Base-by-base conservation (phyloP, 2,329 filamentous ascomycete species). In the Furcasterigmium sp. region DNA sequence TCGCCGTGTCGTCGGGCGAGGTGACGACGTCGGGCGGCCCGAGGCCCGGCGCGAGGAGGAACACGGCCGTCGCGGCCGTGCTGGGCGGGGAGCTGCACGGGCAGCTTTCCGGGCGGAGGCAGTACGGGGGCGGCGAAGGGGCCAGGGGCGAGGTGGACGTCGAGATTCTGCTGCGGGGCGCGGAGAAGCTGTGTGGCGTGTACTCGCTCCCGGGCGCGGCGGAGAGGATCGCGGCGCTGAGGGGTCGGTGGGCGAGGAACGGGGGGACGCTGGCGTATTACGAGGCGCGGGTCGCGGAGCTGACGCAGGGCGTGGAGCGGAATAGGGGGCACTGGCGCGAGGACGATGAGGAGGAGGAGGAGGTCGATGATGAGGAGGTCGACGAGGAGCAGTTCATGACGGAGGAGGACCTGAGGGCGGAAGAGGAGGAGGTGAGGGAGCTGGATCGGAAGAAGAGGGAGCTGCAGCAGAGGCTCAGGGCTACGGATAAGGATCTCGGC, bases 1-100 rank as follows among this genome's bases (percentile, higher is more conserved):
- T 84, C 65, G 84, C 82, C 49, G 80, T 84, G 39, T 68, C 79
- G 2, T 77, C 70, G 1, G 80, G 78, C 50, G 77, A 83, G 54
- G 77, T 84, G 19, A 82, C 77, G 1, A 76, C 79, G 1, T 76
- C 70, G 21, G 35, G 32, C 19, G 46, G 44, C 8, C 54, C 62
- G 59, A 37, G 58, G 55, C 41, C 53, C 66, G 49, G 73, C 70
- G 82, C 80, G 35, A 80, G 78, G 52, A 76, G 81, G 46, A 87
- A 84, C 65, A 94, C 89, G 3, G 91, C 91, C 9, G 91, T 97
- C 3, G 87, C 91, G 3, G 88, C 90, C 8, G 90, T 97, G 0
- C 68, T 97, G 8, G 93, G 93, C 5, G 84, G 84, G 1, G 87
- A 95, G 52, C 79, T 97, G 61, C 89, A 95, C 61, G 82, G 87